These are phyloP conservation scores for Hamamelis virginiana DNA, from an alignment of 164 flowering plant genomes.

Conservation along the genomic window DNA sequence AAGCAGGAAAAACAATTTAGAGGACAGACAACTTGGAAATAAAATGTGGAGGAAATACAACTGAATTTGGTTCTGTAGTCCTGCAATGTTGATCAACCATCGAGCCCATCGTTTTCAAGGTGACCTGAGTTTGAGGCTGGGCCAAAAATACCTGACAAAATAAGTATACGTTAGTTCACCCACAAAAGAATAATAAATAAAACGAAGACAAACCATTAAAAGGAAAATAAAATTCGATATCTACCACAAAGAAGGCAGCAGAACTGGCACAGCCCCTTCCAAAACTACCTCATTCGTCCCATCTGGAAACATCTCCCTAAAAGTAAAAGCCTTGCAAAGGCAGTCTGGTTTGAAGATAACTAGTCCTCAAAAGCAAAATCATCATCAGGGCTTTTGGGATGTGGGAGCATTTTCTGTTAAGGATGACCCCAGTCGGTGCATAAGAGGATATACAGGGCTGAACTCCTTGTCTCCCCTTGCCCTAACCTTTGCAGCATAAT, in stretches of 20 bases:
- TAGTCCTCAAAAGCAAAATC: neutral
- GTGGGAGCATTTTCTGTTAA: slow-evolving; percentile 45
- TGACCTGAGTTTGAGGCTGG: neutral
- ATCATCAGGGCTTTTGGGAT: slow-evolving; percentile 14
- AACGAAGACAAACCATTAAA: neutral
- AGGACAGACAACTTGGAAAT: neutral
- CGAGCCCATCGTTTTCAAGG: neutral
- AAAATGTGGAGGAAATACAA: neutral
- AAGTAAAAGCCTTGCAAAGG: neutral
- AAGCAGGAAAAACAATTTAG: neutral
- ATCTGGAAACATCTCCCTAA: neutral
- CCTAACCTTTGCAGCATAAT: slow-evolving; percentile 77
- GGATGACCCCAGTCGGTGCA: slow-evolving; percentile 78
- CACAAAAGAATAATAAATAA: too few species aligned
- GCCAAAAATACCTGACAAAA: neutral
- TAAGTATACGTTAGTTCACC: neutral
- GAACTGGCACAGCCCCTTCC: neutral
- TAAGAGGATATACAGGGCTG: slow-evolving; percentile 86
- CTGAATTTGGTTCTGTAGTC: neutral
- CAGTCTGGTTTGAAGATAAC: neutral
- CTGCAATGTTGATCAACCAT: neutral
- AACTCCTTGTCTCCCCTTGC: slow-evolving; percentile 96
- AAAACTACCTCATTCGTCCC: neutral
- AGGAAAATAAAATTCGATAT: neutral
- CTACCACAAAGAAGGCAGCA: neutral